A percentile compares a stretch with the other conserved stretches of the same genome.
Evolutionary conservation across 371 early-diverging fungal genomes (phyloP).

Genomic region (Batkoa obscura): DNA sequence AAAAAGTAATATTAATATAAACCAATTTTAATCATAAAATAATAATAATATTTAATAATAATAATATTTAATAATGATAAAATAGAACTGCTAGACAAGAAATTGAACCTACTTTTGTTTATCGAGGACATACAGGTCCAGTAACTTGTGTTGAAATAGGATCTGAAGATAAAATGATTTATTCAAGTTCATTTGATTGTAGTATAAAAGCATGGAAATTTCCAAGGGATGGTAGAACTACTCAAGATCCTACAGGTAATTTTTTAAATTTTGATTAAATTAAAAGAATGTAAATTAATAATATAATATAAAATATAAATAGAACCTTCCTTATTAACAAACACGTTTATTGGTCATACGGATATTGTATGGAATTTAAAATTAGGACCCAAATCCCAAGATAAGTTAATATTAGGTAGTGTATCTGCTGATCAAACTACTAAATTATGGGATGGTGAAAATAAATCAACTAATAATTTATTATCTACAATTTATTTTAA

Average conservation of each 20-base stretch:
- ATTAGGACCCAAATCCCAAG: constrained; percentile 12
- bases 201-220: constrained; percentile 55
- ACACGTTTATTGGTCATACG: constrained; percentile 56
- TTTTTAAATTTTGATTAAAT: constrained; percentile 5
- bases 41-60: no score
- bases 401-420: constrained; percentile 31
- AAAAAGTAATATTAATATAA: background rate
- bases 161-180: constrained; percentile 30
- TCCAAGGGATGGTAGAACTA: constrained; percentile 14
- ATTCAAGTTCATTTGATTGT: constrained; percentile 54
- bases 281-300: background rate
- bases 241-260: background rate
- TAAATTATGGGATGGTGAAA: constrained; percentile 58
- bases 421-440: constrained; percentile 65
- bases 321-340: constrained; percentile 31
- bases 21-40: background rate
- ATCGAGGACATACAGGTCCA: constrained; percentile 57
- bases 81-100: constrained; percentile 17
- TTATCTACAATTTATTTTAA: constrained; percentile 26
- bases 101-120: constrained; percentile 47
- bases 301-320: constrained; percentile 4
- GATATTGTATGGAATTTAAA: constrained; percentile 67
- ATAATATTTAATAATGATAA: no score
- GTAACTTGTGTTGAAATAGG: constrained; percentile 50
- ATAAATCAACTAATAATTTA: constrained; percentile 16